These are phyloP conservation scores for Picea sitchensis DNA, from an alignment of 75 land plant genomes.

Conservation along the genomic window DNA sequence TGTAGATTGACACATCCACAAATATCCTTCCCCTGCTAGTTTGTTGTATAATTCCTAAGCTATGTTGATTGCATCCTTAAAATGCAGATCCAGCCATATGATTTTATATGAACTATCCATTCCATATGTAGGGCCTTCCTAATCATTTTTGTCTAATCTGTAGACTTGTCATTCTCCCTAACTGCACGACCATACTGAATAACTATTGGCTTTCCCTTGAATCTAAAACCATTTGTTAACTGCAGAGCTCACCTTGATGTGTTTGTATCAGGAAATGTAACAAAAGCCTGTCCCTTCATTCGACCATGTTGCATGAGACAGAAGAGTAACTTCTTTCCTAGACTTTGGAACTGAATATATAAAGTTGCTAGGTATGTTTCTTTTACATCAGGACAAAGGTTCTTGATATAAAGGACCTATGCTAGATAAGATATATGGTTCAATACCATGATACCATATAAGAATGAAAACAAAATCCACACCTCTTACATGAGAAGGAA, in stretches of 20 bases:
- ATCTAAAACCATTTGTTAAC: constrained; percentile 29
- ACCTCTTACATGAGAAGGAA: constrained; percentile 26
- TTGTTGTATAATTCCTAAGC: no score
- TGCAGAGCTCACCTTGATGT: constrained; percentile 28
- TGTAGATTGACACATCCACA: background rate
- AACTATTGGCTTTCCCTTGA: constrained; percentile 30
- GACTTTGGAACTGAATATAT: constrained; percentile 25
- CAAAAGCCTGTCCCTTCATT: constrained; percentile 49
- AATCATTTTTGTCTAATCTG: background rate
- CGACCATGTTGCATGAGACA: constrained; percentile 39
- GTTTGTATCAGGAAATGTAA: constrained; percentile 38
- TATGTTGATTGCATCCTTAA: no score
- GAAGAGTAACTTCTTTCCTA: constrained; percentile 20
- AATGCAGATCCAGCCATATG: background rate
- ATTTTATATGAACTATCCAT: background rate
- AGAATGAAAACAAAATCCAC: background rate
- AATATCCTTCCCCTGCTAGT: background rate
- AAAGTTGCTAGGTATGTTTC: constrained; percentile 30
- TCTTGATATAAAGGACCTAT: constrained; percentile 26
- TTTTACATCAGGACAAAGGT: constrained; percentile 27
- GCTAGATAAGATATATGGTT: no score
- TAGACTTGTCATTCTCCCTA: background rate
- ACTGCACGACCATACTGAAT: constrained; percentile 31
- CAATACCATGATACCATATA: constrained; percentile 10
- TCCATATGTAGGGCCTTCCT: background rate